phyloP scores from a whole-genome alignment of 177 flowering plant genomes.

The Tripterygium wilfordii region DNA sequence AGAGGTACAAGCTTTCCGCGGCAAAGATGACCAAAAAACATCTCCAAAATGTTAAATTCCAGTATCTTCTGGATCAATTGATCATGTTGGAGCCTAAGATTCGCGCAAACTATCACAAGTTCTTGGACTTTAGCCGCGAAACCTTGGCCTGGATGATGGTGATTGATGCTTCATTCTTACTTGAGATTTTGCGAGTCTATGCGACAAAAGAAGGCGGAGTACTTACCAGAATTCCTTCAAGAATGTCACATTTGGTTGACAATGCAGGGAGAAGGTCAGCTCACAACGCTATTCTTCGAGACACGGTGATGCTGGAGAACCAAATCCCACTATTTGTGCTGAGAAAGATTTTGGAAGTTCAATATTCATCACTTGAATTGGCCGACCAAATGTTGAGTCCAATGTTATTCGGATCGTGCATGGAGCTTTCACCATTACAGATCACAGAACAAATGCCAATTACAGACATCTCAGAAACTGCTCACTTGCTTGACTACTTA shows the following conservation, averaged over 20 bases:
- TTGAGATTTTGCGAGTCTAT: slow-evolving; percentile 34
- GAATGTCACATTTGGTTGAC: slow-evolving; percentile 25
- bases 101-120: slow-evolving; percentile 40
- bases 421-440: slow-evolving; percentile 32
- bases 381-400: slow-evolving; percentile 22
- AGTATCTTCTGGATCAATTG: slow-evolving; percentile 18
- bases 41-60: slow-evolving; percentile 12
- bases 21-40: slow-evolving; percentile 25
- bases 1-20: slow-evolving; percentile 29
- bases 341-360: slow-evolving; percentile 22
- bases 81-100: slow-evolving; percentile 14
- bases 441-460: background rate
- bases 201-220: slow-evolving; percentile 10
- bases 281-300: slow-evolving; percentile 31
- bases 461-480: slow-evolving; percentile 1
- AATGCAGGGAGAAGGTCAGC: slow-evolving; percentile 20
- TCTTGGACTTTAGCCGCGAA: slow-evolving; percentile 32
- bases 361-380: slow-evolving; percentile 9
- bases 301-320: slow-evolving; percentile 42
- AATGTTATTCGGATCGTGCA: slow-evolving; percentile 25
- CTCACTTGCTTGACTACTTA: slow-evolving; percentile 33
- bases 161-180: slow-evolving; percentile 42
- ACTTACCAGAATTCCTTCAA: slow-evolving; percentile 12
- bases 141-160: slow-evolving; percentile 57
- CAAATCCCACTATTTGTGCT: slow-evolving; percentile 42